Base-by-base conservation (phyloP, 345 rosid genomes). In the Eucalyptus coolabah region DNA sequence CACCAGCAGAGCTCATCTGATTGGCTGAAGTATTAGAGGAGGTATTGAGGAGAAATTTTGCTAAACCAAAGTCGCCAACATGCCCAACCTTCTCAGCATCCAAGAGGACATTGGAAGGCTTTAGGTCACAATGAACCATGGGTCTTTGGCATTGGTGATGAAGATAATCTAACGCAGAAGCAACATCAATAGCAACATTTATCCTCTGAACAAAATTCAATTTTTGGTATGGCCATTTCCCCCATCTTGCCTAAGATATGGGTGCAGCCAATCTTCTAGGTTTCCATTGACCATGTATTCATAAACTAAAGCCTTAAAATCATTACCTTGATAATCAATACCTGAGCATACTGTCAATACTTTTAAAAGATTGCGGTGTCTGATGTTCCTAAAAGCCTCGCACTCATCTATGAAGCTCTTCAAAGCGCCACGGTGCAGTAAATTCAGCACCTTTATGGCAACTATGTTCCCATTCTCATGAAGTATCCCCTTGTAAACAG, bases 91-190 rank as follows among this genome's bases (percentile, higher is more conserved):
- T 44, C 34, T 85, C 87, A 14, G 50, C 51, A n/a, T 45, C 87
- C 51, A 45, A n/a, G 53, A 85, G 53, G 1, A 85, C 53, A 26
- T 45, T 85, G 34, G 32, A 44, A 85, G 87, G 53, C 23, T 85
- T 85, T 0, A 85, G 92, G 67, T 92, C 92, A 89, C 91, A 87
- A 44, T 89, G 91, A 87, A 88, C 86, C 15, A 92, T 89, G 8
- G 90, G 4, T 14, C 86, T 86, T 37, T 86, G 47, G 0, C 90
- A 80, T 13, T 87, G 45, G 5, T 88, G 80, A 54, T 89, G 93
- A n/a, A 89, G 88, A 87, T 90, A 92, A 28, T 89, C 89, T 12
- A 89, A 4, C 0, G 83, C 93, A 53, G 40, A 37, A 14, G 87
- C 91, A 30, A 91, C 87, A 51, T 92, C 87, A n/a, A 7, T 13